Percentiles rank a stretch among this genome's conserved stretches.
phyloP scores from a whole-genome alignment of 345 rosid genomes.

The Cardamine resedifolia region DNA sequence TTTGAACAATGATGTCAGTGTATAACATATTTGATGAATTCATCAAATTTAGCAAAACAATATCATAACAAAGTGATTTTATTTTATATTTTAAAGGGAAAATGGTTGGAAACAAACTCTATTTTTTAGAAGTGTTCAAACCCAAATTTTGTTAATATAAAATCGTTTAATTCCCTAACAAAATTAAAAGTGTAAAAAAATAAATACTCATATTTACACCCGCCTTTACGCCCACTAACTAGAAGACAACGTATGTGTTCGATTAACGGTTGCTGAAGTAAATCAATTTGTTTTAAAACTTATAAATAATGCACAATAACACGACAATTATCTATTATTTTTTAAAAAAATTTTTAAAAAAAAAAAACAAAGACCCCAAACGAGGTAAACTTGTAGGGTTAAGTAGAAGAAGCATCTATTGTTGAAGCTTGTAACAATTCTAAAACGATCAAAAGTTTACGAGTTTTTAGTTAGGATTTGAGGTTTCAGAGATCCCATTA shows the following conservation, averaged over 20 bases:
- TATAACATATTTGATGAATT: not conserved
- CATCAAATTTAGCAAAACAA: not conserved
- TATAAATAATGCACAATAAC: not conserved
- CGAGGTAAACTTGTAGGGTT: conserved; percentile 10
- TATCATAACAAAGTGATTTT: not conserved
- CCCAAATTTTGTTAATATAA: too few relatives aligned
- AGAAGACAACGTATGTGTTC: not conserved
- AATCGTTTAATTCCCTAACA: not conserved
- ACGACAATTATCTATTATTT: not conserved
- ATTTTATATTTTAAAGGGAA: not conserved
- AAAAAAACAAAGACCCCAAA: not conserved
- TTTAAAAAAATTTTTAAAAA: not conserved
- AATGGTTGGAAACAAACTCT: not conserved
- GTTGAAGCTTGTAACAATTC: conserved; percentile 17
- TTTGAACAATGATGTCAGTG: not conserved
- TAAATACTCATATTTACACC: not conserved
- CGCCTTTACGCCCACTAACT: too few relatives aligned
- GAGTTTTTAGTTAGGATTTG: conserved; percentile 5
- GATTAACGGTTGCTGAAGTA: too few relatives aligned
- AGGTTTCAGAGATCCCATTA: conserved; percentile 32
- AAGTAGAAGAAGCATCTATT: not conserved
- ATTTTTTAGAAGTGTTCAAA: too few relatives aligned
- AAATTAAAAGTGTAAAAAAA: too few relatives aligned
- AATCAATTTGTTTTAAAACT: not conserved
- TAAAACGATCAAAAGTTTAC: conserved; percentile 20